phyloP scores from a whole-genome alignment of 495 filamentous ascomycete genomes.

The Staphylotrichum longicolle region DNA sequence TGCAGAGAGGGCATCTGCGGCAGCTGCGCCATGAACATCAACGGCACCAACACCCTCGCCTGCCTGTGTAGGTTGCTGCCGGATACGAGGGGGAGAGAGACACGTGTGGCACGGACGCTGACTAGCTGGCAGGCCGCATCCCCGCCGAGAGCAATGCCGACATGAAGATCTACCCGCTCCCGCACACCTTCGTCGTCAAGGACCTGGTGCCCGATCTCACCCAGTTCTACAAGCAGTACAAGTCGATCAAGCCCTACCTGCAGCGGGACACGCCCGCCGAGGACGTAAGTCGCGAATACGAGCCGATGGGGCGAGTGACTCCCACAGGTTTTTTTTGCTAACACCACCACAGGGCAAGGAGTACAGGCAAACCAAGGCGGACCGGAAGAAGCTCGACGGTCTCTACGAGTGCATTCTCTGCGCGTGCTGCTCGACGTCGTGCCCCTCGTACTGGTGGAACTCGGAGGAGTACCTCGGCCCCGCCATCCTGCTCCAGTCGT shows the following conservation, averaged over 20 bases:
- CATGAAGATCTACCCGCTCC: conserved; percentile 94
- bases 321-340: neutral
- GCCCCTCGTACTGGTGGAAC: conserved; percentile 99
- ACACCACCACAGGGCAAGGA: conserved; percentile 67
- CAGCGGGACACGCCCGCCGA: conserved; percentile 76
- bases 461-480: conserved; percentile 96
- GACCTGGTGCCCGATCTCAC: conserved; percentile 96
- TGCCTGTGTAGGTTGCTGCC: conserved; percentile 79
- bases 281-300: conserved; percentile 56
- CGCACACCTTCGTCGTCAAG: conserved; percentile 99
- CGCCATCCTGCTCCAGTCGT: conserved; percentile 92
- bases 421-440: conserved; percentile 97
- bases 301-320: no score
- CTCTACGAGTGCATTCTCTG: conserved; percentile 99
- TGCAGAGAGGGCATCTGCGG: conserved; percentile 98
- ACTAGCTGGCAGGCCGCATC: conserved; percentile 72
- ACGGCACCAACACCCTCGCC: conserved; percentile 92
- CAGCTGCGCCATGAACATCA: conserved; percentile 99
- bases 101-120: conserved; percentile 7
- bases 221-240: conserved; percentile 99
- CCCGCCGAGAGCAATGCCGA: conserved; percentile 76
- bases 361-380: conserved; percentile 80
- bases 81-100: neutral
- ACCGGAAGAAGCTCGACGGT: conserved; percentile 95
- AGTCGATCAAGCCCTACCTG: conserved; percentile 98